phyloP scores from a whole-genome alignment of 2,329 filamentous ascomycete species.

The Ophiobolus disseminans region DNA sequence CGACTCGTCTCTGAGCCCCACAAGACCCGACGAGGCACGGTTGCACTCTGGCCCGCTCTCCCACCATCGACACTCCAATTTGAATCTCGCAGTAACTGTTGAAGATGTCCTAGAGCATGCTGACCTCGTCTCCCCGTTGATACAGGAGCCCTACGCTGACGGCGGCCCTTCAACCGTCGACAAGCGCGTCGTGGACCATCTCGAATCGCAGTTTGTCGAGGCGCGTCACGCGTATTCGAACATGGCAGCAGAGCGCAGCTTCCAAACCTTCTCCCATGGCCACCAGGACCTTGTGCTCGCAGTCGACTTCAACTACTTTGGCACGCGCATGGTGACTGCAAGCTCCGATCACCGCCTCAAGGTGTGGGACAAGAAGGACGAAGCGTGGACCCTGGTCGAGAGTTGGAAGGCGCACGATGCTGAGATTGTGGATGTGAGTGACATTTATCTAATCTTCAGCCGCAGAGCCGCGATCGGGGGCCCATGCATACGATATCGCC shows the following conservation, averaged over 20 bases:
- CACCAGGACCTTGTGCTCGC: slow-evolving; percentile 83
- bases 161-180: slow-evolving; percentile 34
- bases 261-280: slow-evolving; percentile 71
- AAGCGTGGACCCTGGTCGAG: slow-evolving; percentile 81
- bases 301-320: slow-evolving; percentile 90
- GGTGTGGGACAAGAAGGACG: slow-evolving; percentile 82
- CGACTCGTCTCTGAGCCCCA: slow-evolving; percentile 46
- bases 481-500: slow-evolving; percentile 27
- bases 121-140: slow-evolving; percentile 42
- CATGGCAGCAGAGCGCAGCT: slow-evolving; percentile 49
- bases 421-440: slow-evolving; percentile 81
- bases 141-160: slow-evolving; percentile 45
- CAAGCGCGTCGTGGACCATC: slow-evolving; percentile 30
- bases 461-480: slow-evolving; percentile 21
- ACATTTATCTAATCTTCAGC: slow-evolving; percentile 22
- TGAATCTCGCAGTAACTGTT: slow-evolving; percentile 36
- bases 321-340: slow-evolving; percentile 87
- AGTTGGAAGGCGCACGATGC: slow-evolving; percentile 90
- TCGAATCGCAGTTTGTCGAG: slow-evolving; percentile 37
- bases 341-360: slow-evolving; percentile 92
- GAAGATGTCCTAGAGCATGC: slow-evolving; percentile 42
- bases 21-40: slow-evolving; percentile 43
- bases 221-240: slow-evolving; percentile 39
- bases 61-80: slow-evolving; percentile 41
- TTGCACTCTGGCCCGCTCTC: slow-evolving; percentile 29